phyloP scores from a whole-genome alignment of 768 basidiomycete genomes.

The Boletales sp. region DNA sequence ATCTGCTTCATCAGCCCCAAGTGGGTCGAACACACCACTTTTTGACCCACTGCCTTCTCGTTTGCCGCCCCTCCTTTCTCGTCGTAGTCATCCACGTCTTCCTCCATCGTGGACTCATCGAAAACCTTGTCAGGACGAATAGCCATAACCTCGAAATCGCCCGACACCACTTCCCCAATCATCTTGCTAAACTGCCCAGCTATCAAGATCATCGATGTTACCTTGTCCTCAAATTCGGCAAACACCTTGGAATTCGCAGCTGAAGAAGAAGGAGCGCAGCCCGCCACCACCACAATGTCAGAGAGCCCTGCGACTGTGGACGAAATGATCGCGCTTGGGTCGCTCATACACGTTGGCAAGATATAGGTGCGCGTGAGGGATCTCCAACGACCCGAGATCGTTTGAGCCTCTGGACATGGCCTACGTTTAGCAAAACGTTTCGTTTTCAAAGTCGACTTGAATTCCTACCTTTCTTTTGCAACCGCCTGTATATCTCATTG shows the following conservation, averaged over 20 bases:
- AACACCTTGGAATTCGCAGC: neutral
- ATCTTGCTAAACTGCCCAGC: conserved; percentile 5
- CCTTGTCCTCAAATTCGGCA: conserved; percentile 1
- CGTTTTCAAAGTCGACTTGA: neutral
- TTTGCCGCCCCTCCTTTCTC: neutral
- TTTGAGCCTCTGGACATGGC: conserved; percentile 3
- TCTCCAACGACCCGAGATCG: conserved; percentile 11
- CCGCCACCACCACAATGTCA: conserved; percentile 6
- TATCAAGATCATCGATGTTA: conserved; percentile 1
- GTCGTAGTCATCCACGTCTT: conserved; percentile 1
- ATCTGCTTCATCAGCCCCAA: conserved; percentile 13
- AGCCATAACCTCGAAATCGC: conserved; percentile 6
- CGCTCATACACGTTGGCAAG: neutral
- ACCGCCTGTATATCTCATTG: conserved; percentile 3
- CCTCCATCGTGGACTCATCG: conserved; percentile 11
- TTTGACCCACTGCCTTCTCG: neutral
- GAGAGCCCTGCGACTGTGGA: neutral
- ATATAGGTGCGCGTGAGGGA: conserved; percentile 9
- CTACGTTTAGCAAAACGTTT: neutral
- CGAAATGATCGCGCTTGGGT: neutral
- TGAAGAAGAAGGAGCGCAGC: neutral
- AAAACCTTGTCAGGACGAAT: neutral
- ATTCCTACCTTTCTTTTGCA: conserved; percentile 6
- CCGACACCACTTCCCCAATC: conserved; percentile 4
- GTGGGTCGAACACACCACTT: conserved; percentile 10